Evolutionary conservation across 257 asterid species (phyloP), one percentile per base, ranked within the genome.

Genomic region (Penstemon eatonii): DNA sequence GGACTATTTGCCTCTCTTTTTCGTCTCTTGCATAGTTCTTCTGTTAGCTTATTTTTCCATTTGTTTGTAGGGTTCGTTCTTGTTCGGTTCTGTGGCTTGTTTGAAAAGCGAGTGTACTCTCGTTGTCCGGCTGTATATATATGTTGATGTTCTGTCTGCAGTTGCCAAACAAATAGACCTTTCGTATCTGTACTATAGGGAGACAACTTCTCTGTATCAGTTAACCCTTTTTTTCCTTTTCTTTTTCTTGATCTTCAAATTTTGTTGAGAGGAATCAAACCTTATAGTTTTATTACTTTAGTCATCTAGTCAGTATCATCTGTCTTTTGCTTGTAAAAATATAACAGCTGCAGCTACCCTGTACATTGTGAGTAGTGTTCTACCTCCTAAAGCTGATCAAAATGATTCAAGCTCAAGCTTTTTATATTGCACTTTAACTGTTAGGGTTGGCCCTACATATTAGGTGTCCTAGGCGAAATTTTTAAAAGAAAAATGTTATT

Each of bases 91-190:
- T 72, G 74, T 72, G 55, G 73, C 78, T 70, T 68, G 75, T 60
- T 73, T 9, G 19, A 46, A 65, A 73, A 57, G 56, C 12, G 59
- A 61, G 43, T 50, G 64, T 50, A 42, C 13, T 67, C 62, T 66
- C 52, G 42, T 49, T 55, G 9, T 54, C 51, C 64, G 45, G 69
- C 66, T 78, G 82, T 78, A 75, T 50, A 79, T 79, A 81, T 62
- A 74, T 69, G 70, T 70, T 61, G 68, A 25, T 56, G 33, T 62
- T 67, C 63, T 63, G 15, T 59, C 64, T 64, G 64, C 66, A 47
- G 70, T 67, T 69, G 67, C 65, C 54, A 70, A 42, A 41, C 70
- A 77, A 56, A 49, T 41, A 66, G 67, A 74, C 71, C 61, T 56
- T 47, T 58, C n/a, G 68, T 57, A 15, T 65, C 68, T 66, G 56